Conservation (phyloP, 148 eudicot genomes). For the Rhododendron molle region DNA sequence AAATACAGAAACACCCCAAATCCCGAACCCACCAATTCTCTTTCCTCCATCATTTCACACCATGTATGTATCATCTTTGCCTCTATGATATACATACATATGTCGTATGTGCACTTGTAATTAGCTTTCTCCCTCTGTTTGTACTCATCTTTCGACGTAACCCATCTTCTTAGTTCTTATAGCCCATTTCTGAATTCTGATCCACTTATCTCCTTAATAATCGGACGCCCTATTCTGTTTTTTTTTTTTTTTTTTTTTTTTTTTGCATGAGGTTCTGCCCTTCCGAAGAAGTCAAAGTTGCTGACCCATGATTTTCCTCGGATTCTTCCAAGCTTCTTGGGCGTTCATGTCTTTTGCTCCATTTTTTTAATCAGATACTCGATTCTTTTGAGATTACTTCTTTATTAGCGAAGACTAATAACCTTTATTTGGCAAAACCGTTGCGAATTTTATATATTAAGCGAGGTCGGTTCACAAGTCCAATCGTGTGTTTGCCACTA, state of each 20-base stretch:
- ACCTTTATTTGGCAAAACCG: neutral
- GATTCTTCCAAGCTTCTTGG: constrained; percentile 11
- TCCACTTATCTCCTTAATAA: neutral
- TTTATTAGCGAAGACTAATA: constrained; percentile 3
- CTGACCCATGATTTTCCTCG: neutral
- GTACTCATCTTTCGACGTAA: neutral
- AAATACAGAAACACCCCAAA: too few relatives aligned
- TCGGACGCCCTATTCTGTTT: neutral
- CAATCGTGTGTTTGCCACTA: neutral
- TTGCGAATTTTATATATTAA: neutral
- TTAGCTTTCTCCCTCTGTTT: neutral
- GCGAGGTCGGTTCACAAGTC: neutral
- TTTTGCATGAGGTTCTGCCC: neutral
- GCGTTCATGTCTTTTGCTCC: constrained; percentile 10
- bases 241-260: neutral
- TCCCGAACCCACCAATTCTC: too few relatives aligned
- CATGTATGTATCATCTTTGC: too few relatives aligned
- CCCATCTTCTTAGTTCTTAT: neutral
- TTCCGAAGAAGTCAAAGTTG: neutral
- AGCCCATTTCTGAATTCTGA: neutral
- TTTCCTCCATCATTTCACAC: too few relatives aligned
- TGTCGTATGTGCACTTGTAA: neutral
- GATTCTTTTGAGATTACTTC: neutral
- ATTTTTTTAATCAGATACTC: constrained; percentile 4
- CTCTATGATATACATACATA: too few relatives aligned